Base-by-base conservation (phyloP, 345 rosid species). In the Populus ilicifolia region DNA sequence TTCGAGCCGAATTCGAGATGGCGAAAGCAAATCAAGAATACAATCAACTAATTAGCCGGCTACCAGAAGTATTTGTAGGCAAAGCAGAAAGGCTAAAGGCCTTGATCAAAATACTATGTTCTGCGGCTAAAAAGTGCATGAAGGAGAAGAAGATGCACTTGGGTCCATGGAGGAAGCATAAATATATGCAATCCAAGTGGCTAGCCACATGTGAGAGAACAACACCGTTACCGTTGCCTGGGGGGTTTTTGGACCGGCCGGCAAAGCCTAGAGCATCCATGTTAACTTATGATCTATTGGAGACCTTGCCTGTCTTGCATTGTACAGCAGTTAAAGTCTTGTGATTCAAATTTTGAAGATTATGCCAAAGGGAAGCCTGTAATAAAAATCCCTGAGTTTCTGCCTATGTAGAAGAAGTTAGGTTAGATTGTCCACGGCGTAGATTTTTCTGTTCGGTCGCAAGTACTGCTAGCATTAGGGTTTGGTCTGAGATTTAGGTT, bases 111-210 rank as follows among this genome's bases (percentile, higher is more conserved):
- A 88, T 92, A 5, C 16, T 95, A 62, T 95, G 99, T 75, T 63
- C 78, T 0, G 93, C 99, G 0, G 92, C 87, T 4, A 93, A 95
- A 70, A 87, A 73, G 65, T 90, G 92, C 77, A 86, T 90, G 94
- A 91, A 89, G 80, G 97, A 95, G 84, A 89, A 87, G 83, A 89
- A 90, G 74, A 93, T 93, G 89, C 96, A 95, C 77, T 70, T 95
- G 84, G 97, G 87, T 54, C 99, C 99, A 12, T 93, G 97, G 97
- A 90, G 98, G 78, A 94, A 89, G 86, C 88, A 89, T 63, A 90
- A 88, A 83, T 94, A 91, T 81, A 88, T 95, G 97, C 93, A 91
- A 72, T 94, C 95, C 3, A 95, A 95, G 82, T 93, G 98, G 99
- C 70, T 92, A 0, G 93, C 98, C 16, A 80, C 85, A 4, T 85